Evolutionary conservation across 257 asterid species (phyloP).

Genomic region (Solanum paucissectum): DNA sequence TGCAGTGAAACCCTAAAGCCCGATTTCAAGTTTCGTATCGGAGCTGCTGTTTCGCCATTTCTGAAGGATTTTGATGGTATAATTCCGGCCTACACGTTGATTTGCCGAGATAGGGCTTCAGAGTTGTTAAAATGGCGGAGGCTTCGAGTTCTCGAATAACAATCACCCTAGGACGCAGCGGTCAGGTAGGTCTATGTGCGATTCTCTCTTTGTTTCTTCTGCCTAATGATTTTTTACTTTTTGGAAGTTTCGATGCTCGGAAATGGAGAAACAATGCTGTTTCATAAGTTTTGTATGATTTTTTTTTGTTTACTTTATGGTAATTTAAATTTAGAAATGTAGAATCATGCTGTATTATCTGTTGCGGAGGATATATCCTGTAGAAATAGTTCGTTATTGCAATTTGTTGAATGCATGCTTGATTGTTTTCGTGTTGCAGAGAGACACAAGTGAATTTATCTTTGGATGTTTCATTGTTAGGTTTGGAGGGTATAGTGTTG

Average conservation of each 20-base stretch:
- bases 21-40: background rate
- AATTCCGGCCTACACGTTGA: background rate
- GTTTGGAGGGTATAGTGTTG: background rate
- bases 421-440: background rate
- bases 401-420: background rate
- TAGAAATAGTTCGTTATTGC: background rate
- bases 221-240: background rate
- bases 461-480: background rate
- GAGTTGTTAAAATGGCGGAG: slow-evolving; percentile 48
- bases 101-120: slow-evolving; percentile 2
- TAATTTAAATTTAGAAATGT: background rate
- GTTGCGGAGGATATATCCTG: background rate
- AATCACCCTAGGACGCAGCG: slow-evolving; percentile 72
- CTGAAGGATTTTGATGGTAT: background rate
- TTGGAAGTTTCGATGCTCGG: background rate
- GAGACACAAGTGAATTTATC: background rate
- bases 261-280: background rate
- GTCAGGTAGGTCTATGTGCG: slow-evolving; percentile 39
- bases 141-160: slow-evolving; percentile 68
- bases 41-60: background rate
- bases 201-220: background rate
- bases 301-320: background rate
- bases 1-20: background rate
- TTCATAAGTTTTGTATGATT: background rate
- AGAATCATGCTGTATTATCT: background rate